phyloP scores from a whole-genome alignment of 192 early-diverging fungal species.

The Geranomyces michiganensis region DNA sequence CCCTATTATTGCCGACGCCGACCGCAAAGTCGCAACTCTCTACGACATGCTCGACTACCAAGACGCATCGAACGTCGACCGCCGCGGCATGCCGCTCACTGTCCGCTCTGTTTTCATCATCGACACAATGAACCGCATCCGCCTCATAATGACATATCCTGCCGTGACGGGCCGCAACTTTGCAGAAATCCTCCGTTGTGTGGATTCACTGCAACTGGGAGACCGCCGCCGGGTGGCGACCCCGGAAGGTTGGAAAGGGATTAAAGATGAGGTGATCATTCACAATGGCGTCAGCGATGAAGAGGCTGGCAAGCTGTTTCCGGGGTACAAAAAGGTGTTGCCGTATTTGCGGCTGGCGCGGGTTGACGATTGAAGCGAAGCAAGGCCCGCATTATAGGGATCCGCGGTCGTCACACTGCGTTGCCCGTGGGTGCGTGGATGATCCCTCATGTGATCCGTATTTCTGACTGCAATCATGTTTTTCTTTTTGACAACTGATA shows the following conservation, averaged over 20 bases:
- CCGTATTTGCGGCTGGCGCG: slow-evolving; percentile 78
- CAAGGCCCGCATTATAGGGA: too few species aligned
- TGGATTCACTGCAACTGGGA: slow-evolving; percentile 91
- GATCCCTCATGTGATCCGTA: too few species aligned
- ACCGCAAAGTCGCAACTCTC: slow-evolving; percentile 80
- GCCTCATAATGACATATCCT: slow-evolving; percentile 89
- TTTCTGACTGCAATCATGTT: too few species aligned
- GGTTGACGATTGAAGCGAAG: slow-evolving; percentile 18
- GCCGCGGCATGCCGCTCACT: slow-evolving; percentile 89
- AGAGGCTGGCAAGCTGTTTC: slow-evolving; percentile 80
- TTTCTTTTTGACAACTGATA: too few species aligned
- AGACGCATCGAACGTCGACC: slow-evolving; percentile 87
- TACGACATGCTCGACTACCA: slow-evolving; percentile 99
- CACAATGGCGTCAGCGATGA: slow-evolving; percentile 81
- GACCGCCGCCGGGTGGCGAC: slow-evolving; percentile 90
- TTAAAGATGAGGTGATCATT: slow-evolving; percentile 85
- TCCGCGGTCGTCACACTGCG: too few species aligned
- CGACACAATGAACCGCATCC: slow-evolving; percentile 88
- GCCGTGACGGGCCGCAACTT: slow-evolving; percentile 94
- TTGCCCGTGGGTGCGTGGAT: too few species aligned
- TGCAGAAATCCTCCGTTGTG: slow-evolving; percentile 90
- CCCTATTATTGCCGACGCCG: slow-evolving; percentile 94
- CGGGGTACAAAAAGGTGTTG: slow-evolving; percentile 74
- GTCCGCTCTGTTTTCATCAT: slow-evolving; percentile 96
- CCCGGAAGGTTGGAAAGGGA: slow-evolving; percentile 90